phyloP scores from a whole-genome alignment of 768 basidiomycete species.

The Leccinum subtestaceum region DNA sequence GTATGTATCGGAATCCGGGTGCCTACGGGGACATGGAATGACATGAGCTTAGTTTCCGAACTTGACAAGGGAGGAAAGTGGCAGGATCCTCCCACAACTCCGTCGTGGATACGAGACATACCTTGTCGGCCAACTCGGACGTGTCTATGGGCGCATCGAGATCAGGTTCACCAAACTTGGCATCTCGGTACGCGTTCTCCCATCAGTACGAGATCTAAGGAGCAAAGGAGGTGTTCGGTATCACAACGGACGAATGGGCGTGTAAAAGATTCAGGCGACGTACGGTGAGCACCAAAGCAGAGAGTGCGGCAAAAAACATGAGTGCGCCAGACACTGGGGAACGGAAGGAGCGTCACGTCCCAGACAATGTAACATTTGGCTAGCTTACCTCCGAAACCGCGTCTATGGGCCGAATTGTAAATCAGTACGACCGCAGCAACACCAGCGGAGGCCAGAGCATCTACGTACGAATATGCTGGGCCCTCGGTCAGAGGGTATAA shows the following conservation, averaged over 20 bases:
- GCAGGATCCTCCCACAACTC: neutral
- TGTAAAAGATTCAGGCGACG: neutral
- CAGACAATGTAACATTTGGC: too few relatives aligned
- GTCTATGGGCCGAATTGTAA: too few relatives aligned
- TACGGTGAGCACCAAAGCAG: constrained; percentile 22
- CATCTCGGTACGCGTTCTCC: constrained; percentile 59
- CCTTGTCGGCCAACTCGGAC: constrained; percentile 58
- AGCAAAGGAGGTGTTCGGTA: too few relatives aligned
- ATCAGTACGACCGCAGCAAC: too few relatives aligned
- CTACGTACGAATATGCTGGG: too few relatives aligned
- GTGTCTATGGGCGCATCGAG: constrained; percentile 56
- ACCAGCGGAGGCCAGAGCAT: too few relatives aligned
- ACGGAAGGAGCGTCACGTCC: too few relatives aligned
- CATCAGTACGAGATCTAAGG: constrained; percentile 56
- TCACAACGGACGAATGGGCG: neutral
- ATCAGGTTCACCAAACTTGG: constrained; percentile 46
- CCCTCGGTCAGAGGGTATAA: constrained; percentile 38
- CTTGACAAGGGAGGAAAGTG: neutral
- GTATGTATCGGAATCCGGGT: constrained; percentile 57
- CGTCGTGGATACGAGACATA: neutral
- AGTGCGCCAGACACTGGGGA: too few relatives aligned
- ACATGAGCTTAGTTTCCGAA: neutral
- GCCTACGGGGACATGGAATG: constrained; percentile 38
- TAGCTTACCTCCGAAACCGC: too few relatives aligned
- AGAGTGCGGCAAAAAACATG: constrained; percentile 9